Base-by-base conservation (phyloP, 73 alveolate genomes). In the Stentor coeruleus region DNA sequence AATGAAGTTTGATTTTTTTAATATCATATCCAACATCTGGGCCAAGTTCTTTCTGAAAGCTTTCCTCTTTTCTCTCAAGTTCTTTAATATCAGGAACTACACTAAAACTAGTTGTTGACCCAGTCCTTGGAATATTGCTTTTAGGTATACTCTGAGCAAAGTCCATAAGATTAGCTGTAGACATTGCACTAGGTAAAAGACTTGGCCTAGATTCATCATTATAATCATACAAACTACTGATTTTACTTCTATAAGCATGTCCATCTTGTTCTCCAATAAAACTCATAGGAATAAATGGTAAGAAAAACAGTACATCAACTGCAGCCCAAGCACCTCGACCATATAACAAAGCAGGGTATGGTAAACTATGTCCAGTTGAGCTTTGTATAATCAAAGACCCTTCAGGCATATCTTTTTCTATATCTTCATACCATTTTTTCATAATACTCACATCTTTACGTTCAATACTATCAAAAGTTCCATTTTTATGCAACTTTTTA, bases 271-370 rank as follows among this genome's bases (percentile, higher is more conserved):
- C 99, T 30, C 98, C 99, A 93, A 94, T 94, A 85, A 96, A 91
- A 3, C 99, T 97, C 90, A 96, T 95, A 14, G 99, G 99, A 81
- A 97, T 94, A 85, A 94, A 99, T 39, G 97, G 96, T 82, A 94
- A 81, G 82, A 93, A 87, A 89, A 92, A 97, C 81, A 97, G 91
- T 20, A 96, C 88, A 86, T 96, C 98, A n/a, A 97, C 97, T 6
- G 98, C 99, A 41, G 98, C 97, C 98, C 98, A 95, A 38, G 97
- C 93, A 11, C 98, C 98, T 85, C 94, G 88, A 35, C 97, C 98
- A 84, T 91, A 95, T 58, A 95, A 80, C 35, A 92, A 87, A 3
- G 98, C 98, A 3, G 99, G 99, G 81, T 95, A 96, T 2, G 99
- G 99, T 94, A 95, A 91, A 26, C 96, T 82, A 87, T 94, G 97